Base-by-base conservation (phyloP, 345 rosid species). In the Corchorus olitorius region DNA sequence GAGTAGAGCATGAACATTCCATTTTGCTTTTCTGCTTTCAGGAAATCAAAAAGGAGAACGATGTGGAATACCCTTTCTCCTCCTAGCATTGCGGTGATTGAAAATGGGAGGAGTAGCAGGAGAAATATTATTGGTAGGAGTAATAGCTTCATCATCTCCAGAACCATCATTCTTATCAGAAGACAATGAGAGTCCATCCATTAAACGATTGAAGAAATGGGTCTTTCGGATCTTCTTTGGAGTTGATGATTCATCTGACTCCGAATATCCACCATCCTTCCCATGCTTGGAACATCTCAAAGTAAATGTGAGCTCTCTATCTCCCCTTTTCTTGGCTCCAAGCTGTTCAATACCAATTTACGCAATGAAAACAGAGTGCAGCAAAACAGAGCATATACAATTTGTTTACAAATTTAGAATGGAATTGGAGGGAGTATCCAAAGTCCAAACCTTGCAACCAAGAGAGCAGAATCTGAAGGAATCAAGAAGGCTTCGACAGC, bases 381-480 rank as follows among this genome's bases (percentile, higher is more conserved):
- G 48, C 8, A 7, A 45, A 45, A 45, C 48, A 45, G 48, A 8
- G 48, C 48, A 27, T 27, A 27, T 27, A 27, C 1, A 27, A 27
- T 27, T 27, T 27, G 27, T 0, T 27, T 27, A 27, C 27, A 27
- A 27, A 27, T 27, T 27, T 0, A 27, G 27, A 27, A 27, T 27
- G 27, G 27, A 27, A 1, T 27, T 0, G 0, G 27, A 27, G 27
- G 0, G 27, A 27, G 27, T 27, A 27, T 27, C 27, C 27, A 0
- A 11, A 22, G 16, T 3, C 8, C 17, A 49, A 27, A 84, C 87
- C 78, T 94, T 94, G 90, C 98, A 94, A 45, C 97, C 97, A 22
- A 94, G 92, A 56, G 98, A 94, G 63, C 98, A 94, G 89, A 94
- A 94, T 62, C 97, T 81, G 90, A 89, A 94, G 77, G 94, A 91